These are phyloP conservation scores for Aspergillus persii DNA, from an alignment of 2,329 filamentous ascomycete genomes.

Conservation along the genomic window DNA sequence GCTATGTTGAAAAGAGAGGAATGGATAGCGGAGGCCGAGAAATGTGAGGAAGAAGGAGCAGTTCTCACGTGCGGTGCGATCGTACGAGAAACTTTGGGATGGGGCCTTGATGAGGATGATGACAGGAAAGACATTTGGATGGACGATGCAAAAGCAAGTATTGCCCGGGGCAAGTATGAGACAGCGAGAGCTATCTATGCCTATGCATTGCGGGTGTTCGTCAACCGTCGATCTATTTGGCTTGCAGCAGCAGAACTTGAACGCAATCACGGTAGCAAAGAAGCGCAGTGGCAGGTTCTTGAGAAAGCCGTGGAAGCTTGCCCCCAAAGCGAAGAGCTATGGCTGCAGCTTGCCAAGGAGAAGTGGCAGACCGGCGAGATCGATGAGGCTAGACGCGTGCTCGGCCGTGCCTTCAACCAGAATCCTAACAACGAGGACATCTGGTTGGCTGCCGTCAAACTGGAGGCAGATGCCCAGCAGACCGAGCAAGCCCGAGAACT, in stretches of 20 bases:
- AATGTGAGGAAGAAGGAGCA: conserved; percentile 89
- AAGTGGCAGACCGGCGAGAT: conserved; percentile 88
- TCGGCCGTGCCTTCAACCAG: conserved; percentile 87
- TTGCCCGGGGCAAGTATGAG: conserved; percentile 77
- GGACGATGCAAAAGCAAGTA: conserved; percentile 83
- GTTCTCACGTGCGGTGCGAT: conserved; percentile 84
- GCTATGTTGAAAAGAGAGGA: conserved; percentile 97
- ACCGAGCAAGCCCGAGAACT: conserved; percentile 78
- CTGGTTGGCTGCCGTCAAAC: conserved; percentile 92
- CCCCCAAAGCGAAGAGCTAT: conserved; percentile 84
- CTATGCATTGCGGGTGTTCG: conserved; percentile 84
- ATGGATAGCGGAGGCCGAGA: conserved; percentile 93
- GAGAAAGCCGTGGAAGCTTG: conserved; percentile 94
- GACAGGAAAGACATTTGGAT: conserved; percentile 95
- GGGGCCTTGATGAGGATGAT: conserved; percentile 91
- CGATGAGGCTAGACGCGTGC: conserved; percentile 78
- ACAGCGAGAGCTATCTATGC: conserved; percentile 93
- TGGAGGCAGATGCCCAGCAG: conserved; percentile 87
- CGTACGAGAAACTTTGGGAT: conserved; percentile 87
- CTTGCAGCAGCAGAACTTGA: conserved; percentile 88
- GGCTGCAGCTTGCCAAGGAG: conserved; percentile 95
- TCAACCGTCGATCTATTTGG: conserved; percentile 85
- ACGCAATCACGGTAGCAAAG: conserved; percentile 79
- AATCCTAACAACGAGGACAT: conserved; percentile 98
- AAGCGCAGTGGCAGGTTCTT: conserved; percentile 78